Conservation (phyloP, 2,329 filamentous ascomycete species). For the Endoconidiophora laricicola region DNA sequence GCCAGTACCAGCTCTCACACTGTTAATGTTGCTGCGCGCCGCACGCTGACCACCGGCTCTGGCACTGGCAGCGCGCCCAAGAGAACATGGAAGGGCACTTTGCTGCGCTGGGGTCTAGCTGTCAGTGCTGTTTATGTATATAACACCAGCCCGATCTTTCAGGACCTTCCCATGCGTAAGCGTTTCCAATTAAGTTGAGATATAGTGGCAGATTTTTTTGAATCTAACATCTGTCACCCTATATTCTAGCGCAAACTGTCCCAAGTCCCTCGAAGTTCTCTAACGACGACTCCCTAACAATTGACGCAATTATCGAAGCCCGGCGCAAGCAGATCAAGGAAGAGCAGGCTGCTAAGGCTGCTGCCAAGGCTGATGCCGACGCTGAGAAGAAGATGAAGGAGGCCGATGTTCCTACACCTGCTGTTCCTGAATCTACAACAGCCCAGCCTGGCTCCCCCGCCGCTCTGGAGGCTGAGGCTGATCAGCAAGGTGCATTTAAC, state of each 20-base stretch:
- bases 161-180: constrained; percentile 59
- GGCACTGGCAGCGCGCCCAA: constrained; percentile 36
- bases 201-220: not conserved
- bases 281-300: constrained; percentile 42
- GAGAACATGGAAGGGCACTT: constrained; percentile 67
- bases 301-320: constrained; percentile 50
- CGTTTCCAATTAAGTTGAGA: not conserved
- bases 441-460: constrained; percentile 25
- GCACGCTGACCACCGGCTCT: constrained; percentile 35
- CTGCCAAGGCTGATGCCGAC: constrained; percentile 17
- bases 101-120: constrained; percentile 58
- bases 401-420: constrained; percentile 11
- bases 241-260: constrained; percentile 7
- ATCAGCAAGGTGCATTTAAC: constrained; percentile 85
- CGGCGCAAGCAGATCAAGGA: constrained; percentile 35
- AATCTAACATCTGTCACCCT: not conserved
- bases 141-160: constrained; percentile 75
- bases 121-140: constrained; percentile 77
- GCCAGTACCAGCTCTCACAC: not conserved
- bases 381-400: constrained; percentile 15
- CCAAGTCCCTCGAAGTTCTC: constrained; percentile 25
- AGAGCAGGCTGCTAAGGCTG: constrained; percentile 18
- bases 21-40: constrained; percentile 17
- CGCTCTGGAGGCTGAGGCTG: constrained; percentile 62
- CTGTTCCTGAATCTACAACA: constrained; percentile 5